These are phyloP conservation scores for Parasarocladium wereldwijsianum DNA, from an alignment of 2,329 filamentous ascomycete genomes.

Conservation along the genomic window DNA sequence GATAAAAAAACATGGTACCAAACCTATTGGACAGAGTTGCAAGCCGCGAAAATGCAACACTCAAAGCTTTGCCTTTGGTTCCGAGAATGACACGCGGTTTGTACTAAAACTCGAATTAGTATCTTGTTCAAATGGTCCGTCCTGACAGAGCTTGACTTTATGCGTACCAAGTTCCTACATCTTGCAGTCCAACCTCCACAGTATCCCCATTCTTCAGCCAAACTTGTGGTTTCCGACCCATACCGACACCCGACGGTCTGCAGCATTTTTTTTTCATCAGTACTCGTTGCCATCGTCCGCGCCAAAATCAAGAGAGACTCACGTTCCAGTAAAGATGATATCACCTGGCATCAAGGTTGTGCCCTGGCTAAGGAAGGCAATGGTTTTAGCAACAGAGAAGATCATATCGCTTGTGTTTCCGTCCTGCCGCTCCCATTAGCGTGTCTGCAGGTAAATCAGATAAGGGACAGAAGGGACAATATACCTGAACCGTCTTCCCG, in stretches of 20 bases:
- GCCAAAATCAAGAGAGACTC: conserved; percentile 13
- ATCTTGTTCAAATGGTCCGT: background rate
- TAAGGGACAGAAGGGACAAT: background rate
- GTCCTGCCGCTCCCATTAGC: conserved; percentile 19
- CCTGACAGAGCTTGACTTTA: too few species aligned
- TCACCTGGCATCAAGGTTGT: conserved; percentile 50
- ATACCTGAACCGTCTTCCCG: conserved; percentile 38
- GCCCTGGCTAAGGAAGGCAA: conserved; percentile 45
- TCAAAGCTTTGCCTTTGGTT: conserved; percentile 16
- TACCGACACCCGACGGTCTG: conserved; percentile 54
- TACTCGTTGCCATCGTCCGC: background rate
- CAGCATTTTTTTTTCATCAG: background rate
- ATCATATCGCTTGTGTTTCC: conserved; percentile 47
- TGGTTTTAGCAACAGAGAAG: conserved; percentile 43
- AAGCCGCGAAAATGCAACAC: too few species aligned
- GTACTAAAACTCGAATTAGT: conserved; percentile 9
- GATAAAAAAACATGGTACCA: too few species aligned
- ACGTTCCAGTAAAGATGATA: conserved; percentile 52
- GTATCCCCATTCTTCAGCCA: conserved; percentile 59
- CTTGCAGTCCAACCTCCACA: conserved; percentile 53
- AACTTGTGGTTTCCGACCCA: conserved; percentile 49
- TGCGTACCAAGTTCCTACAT: conserved; percentile 41
- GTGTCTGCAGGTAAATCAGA: conserved; percentile 2
- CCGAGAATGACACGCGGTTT: conserved; percentile 17
- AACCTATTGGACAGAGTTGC: too few species aligned